Evolutionary conservation across 176 grass and related monocot species (phyloP).

Genomic region (Carex scoparia): DNA sequence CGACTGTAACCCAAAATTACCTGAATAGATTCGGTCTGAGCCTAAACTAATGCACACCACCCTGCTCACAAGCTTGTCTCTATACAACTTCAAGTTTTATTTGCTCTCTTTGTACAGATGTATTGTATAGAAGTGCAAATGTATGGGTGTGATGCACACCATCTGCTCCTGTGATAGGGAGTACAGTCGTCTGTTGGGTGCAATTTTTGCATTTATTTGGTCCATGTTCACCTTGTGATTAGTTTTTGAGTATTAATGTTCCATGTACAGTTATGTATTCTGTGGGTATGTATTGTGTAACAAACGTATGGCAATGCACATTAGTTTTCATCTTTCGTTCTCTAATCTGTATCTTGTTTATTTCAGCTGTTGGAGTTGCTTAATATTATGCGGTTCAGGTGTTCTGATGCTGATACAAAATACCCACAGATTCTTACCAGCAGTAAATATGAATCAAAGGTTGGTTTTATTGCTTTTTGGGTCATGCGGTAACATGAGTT

Average conservation of each 20-base stretch:
- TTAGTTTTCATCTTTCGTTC: not conserved
- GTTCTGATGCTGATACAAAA: constrained; percentile 60
- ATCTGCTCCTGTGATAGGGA: not conserved
- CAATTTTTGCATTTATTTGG: not conserved
- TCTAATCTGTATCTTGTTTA: not conserved
- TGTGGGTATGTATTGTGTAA: not conserved
- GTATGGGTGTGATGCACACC: not conserved
- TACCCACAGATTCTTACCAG: constrained; percentile 57
- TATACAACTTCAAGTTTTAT: not conserved
- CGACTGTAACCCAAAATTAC: not conserved
- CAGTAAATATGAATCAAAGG: constrained; percentile 58
- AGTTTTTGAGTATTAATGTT: not conserved
- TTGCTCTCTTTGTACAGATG: not conserved
- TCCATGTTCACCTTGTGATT: not conserved
- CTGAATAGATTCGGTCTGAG: not conserved
- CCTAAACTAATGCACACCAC: not conserved
- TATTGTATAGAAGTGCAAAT: not conserved
- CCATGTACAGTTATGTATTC: not conserved
- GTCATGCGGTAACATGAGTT: not conserved
- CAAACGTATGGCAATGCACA: not conserved
- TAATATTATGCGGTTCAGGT: constrained; percentile 77
- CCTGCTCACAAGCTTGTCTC: not conserved
- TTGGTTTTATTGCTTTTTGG: not conserved
- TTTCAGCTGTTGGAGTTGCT: constrained; percentile 87
- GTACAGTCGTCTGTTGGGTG: not conserved